Base-by-base conservation (phyloP, 768 basidiomycete species). In the Hygrocybe punicea region DNA sequence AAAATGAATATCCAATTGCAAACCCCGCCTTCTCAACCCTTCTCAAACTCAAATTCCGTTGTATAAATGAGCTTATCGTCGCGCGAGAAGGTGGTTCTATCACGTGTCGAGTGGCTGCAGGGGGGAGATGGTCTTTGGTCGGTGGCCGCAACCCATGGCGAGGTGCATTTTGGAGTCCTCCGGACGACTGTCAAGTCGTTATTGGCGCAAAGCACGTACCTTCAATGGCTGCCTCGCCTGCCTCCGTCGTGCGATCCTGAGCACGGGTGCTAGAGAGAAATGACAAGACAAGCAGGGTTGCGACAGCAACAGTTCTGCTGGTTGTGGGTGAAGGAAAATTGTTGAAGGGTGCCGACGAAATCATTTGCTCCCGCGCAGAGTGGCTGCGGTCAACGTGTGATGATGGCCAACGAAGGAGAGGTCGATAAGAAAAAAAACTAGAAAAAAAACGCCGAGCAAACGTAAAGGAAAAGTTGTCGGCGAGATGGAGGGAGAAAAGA, bases 201-300 rank as follows among this genome's bases (percentile, higher is more conserved):
- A 10, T 53, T 52, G 19, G 53, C 55, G 23, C 10, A 50, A 56
- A 4, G 19, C 14, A 65, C 70, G 45, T 39, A 76, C 78, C 69
- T 49, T 64, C 61, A n/a, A 77, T 75, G 16, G 71, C 60, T 0
- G 72, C 71, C 58, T 76, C 78, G 17, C 65, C 69, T 11, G 66
- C 65, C 51, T 75, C 74, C 1, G 70, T 65, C 1, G 73, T 65
- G 39, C 71, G 72, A 51, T 72, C 68, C 47, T 68, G 65, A 4
- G 69, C 66, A 25, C 33, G 9, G 39, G 46, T 23, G 33, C 29
- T 13, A 25, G 16, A 16, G 25, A 25, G 2, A 10, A 35, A 50
- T 25, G 34, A 35, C 24, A 50, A 10, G 49, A n/a, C 25, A 50
- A 50, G 49, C 7, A 50, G 14, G 16, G 13, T 14, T 16, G 49